A percentile compares a stretch with the other conserved stretches of the same genome.
phyloP scores from a whole-genome alignment of 2,329 filamentous ascomycete species.

The Berkeleyomyces basicola region DNA sequence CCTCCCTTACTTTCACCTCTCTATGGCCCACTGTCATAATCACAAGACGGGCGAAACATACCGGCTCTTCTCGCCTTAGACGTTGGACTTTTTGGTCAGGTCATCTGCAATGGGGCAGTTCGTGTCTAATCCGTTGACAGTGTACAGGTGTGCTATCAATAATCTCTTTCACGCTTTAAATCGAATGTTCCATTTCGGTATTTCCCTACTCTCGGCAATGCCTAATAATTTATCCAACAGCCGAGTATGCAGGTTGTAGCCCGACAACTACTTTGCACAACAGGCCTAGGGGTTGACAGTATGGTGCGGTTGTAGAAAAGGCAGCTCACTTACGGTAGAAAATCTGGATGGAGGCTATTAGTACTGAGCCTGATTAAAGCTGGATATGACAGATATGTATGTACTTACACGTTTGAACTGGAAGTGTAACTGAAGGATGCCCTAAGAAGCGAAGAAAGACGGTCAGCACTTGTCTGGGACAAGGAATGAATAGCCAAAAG shows the following conservation, averaged over 20 bases:
- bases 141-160: neutral
- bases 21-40: neutral
- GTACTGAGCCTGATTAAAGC: neutral
- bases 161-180: neutral
- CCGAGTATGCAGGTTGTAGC: neutral
- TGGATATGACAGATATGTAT: neutral
- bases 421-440: slow-evolving; percentile 90
- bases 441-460: slow-evolving; percentile 32
- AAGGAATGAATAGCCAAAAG: slow-evolving; percentile 3
- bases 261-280: neutral
- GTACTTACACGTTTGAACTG: slow-evolving; percentile 83
- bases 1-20: neutral
- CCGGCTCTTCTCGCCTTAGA: neutral
- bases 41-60: neutral
- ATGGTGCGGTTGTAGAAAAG: neutral
- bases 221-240: neutral
- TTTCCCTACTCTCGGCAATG: neutral
- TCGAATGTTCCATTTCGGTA: neutral
- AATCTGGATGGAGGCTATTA: slow-evolving; percentile 24
- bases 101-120: neutral
- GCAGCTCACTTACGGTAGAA: slow-evolving; percentile 37
- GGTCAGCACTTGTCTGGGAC: slow-evolving; percentile 13
- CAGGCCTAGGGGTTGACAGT: neutral
- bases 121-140: neutral
- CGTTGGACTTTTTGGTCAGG: neutral